Base-by-base conservation (phyloP, 345 rosid species). In the Tarenaya hassleriana region DNA sequence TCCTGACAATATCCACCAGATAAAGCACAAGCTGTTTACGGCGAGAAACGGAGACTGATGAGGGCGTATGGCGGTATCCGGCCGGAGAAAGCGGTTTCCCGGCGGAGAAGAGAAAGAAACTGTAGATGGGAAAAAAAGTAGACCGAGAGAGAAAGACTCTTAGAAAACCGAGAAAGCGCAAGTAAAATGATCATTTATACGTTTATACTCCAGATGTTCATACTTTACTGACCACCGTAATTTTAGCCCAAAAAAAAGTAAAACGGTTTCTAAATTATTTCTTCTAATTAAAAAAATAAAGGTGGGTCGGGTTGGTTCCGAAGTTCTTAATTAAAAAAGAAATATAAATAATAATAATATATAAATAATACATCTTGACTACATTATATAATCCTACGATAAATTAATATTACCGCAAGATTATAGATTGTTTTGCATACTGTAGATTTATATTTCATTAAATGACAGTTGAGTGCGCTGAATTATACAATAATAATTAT, bases 151-250 rank as follows among this genome's bases (percentile, higher is more conserved):
- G 57, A 57, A 60, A 58, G 74, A 63, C 64, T 79, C 83, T 77
- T 71, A 63, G 84, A 68, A 79, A 87, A 77, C 76, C 77, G 75
- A 47, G 78, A 87, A 56, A 67, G 75, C 57, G 8, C 4, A 18
- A 50, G 16, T 12, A 38, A 53, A n/a, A 1, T 38, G 68, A 79
- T 78, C 57, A 79, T 80, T 73, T 84, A 72, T 80, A 79, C 68
- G 74, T 84, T 82, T 83, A 79, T 79, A 84, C 61, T 48, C 49
- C 43, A 62, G 63, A 52, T 53, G 70, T 64, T 63, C 57, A 61
- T 60, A 10, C 62, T 72, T 68, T 64, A 41, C 53, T 64, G 60
- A 50, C 55, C 59, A 39, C 55, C 63, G 68, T 68, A 50, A 62
- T 62, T 62, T 56, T n/a, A n/a, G n/a, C n/a, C n/a, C n/a, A n/a